Evolutionary conservation across 2,329 filamentous ascomycete genomes (phyloP).

Genomic region (Penicillium sp.): DNA sequence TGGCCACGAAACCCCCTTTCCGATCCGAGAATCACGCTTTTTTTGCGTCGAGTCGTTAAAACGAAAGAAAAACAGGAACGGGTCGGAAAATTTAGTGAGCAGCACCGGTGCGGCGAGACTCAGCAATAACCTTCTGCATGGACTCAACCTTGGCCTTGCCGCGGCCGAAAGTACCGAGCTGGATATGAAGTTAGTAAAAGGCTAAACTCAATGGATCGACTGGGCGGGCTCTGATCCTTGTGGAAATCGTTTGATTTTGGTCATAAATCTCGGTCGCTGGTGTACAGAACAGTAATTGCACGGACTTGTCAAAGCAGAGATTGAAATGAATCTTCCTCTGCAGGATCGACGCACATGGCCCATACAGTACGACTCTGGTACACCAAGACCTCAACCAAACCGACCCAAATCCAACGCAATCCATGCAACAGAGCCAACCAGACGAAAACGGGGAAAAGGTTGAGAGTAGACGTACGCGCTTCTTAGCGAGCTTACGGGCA

Average conservation of each 20-base stretch:
- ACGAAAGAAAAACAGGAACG: slow-evolving; percentile 22
- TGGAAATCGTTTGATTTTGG: background rate
- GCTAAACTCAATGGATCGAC: background rate
- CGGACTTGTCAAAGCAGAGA: background rate
- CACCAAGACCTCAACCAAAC: background rate
- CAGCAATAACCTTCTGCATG: slow-evolving; percentile 94
- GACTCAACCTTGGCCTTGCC: slow-evolving; percentile 99
- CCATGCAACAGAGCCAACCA: background rate
- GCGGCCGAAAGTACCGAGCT: slow-evolving; percentile 97
- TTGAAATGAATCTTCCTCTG: background rate
- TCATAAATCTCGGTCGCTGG: background rate
- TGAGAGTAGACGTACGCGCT: slow-evolving; percentile 61
- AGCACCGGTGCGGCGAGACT: slow-evolving; percentile 63
- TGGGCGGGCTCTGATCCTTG: background rate
- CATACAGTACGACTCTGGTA: slow-evolving; percentile 1
- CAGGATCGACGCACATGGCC: background rate
- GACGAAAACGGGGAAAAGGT: background rate
- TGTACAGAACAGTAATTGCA: background rate
- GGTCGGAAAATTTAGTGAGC: slow-evolving; percentile 50
- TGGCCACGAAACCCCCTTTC: slow-evolving; percentile 21
- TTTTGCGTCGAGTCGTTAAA: slow-evolving; percentile 22
- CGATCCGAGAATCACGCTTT: slow-evolving; percentile 21
- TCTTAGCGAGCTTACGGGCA: slow-evolving; percentile 97
- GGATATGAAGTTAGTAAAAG: slow-evolving; percentile 9
- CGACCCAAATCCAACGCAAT: background rate